These are phyloP conservation scores for Gaultheria prostrata DNA, from an alignment of 148 eudicot genomes.

Conservation along the genomic window DNA sequence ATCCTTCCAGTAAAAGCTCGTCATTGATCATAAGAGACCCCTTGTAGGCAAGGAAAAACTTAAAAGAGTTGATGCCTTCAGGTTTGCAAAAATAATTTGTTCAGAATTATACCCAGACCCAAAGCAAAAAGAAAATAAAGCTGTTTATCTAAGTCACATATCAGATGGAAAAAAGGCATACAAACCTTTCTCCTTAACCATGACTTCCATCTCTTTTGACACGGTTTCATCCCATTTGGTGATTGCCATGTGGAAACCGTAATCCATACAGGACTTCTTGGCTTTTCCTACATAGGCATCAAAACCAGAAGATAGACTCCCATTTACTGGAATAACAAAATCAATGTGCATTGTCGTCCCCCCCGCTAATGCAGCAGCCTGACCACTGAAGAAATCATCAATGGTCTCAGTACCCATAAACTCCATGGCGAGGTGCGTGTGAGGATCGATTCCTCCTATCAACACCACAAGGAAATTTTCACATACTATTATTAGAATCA, in stretches of 20 bases:
- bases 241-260: slow-evolving; percentile 96
- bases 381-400: slow-evolving; percentile 94
- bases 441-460: slow-evolving; percentile 98
- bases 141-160: background rate
- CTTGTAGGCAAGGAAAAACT: slow-evolving; percentile 96
- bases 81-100: slow-evolving; percentile 4
- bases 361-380: slow-evolving; percentile 95
- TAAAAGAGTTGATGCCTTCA: slow-evolving; percentile 93
- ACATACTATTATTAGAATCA: background rate
- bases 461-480: slow-evolving; percentile 12
- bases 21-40: slow-evolving; percentile 87
- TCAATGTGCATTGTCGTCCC: slow-evolving; percentile 99
- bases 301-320: slow-evolving; percentile 73
- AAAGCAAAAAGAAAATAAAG: background rate
- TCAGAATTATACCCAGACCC: background rate
- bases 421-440: slow-evolving; percentile 81
- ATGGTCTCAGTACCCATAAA: slow-evolving; percentile 87
- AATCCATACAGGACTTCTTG: slow-evolving; percentile 80
- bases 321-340: slow-evolving; percentile 84
- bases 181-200: slow-evolving; percentile 93
- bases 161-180: background rate
- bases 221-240: slow-evolving; percentile 93
- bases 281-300: slow-evolving; percentile 68
- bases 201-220: slow-evolving; percentile 81
- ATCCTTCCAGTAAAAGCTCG: slow-evolving; percentile 81